These are phyloP conservation scores for Malbranchea cinnamomea DNA, from an alignment of 2,329 filamentous ascomycete species.

Conservation along the genomic window DNA sequence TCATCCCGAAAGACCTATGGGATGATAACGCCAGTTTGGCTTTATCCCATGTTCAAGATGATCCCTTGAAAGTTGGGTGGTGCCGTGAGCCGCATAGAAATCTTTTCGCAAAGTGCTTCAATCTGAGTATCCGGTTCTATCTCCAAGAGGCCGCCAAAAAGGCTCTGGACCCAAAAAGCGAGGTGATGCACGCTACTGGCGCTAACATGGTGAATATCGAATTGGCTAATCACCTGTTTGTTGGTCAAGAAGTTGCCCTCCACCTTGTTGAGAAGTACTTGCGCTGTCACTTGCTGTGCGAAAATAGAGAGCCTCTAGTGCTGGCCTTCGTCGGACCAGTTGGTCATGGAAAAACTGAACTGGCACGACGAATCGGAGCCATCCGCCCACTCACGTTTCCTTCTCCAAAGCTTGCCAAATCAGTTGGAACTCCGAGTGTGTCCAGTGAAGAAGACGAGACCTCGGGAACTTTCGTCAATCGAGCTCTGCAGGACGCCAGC, in stretches of 20 bases:
- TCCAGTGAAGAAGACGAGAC: too few species aligned
- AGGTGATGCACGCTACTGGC: constrained; percentile 5
- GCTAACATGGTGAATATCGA: background rate
- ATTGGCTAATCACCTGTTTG: constrained; percentile 2
- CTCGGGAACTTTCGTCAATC: too few species aligned
- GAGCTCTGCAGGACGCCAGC: too few species aligned
- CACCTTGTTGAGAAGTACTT: constrained; percentile 4
- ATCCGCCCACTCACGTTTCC: too few species aligned
- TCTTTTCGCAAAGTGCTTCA: constrained; percentile 2
- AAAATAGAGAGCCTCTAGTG: constrained; percentile 3
- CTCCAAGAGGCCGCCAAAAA: background rate
- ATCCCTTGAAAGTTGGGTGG: background rate
- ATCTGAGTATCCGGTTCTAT: background rate
- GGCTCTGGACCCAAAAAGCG: constrained; percentile 2
- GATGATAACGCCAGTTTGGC: background rate
- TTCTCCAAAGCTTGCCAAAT: background rate
- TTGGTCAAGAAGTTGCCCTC: constrained; percentile 8
- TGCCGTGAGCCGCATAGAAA: constrained; percentile 1
- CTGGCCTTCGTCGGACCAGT: constrained; percentile 9
- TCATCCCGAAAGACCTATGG: constrained; percentile 7
- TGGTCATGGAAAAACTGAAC: constrained; percentile 8
- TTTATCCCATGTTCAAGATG: too few species aligned
- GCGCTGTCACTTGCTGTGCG: constrained; percentile 4
- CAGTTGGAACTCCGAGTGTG: background rate
- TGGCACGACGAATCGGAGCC: constrained; percentile 7